These are phyloP conservation scores for Metrosideros polymorpha DNA, from an alignment of 441 rosid genomes.

Conservation along the genomic window DNA sequence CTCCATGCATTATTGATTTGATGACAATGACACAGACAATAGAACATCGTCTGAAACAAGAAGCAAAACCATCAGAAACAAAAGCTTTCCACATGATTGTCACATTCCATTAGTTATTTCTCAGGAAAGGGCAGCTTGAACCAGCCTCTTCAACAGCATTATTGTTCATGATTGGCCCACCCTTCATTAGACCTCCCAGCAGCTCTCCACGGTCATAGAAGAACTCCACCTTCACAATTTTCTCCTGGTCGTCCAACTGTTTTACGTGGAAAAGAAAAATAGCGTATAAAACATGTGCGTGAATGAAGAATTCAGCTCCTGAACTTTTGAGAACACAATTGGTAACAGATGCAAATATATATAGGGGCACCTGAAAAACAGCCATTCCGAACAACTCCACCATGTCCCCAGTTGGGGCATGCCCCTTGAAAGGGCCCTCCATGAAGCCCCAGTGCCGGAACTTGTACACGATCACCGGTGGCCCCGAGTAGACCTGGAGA, in stretches of 20 bases:
- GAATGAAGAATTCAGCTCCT: not conserved
- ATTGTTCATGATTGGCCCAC: not conserved
- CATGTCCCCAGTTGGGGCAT: slow-evolving; percentile 47
- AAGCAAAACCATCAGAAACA: not conserved
- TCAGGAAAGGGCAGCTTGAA: slow-evolving; percentile 39
- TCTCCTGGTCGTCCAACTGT: slow-evolving; percentile 7
- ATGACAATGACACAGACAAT: not conserved
- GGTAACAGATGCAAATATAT: not conserved
- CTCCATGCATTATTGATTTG: not conserved
- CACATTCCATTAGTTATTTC: not conserved
- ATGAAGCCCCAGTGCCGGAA: slow-evolving; percentile 71
- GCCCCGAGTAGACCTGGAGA: slow-evolving; percentile 49
- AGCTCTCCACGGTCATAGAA: slow-evolving; percentile 12
- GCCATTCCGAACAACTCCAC: slow-evolving; percentile 33
- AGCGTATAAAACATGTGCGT: not conserved
- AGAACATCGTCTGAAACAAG: not conserved
- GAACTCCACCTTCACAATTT: not conserved
- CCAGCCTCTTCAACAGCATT: not conserved
- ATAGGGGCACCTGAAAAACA: slow-evolving; percentile 23
- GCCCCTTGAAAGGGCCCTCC: slow-evolving; percentile 72
- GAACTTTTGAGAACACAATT: not conserved
- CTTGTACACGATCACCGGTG: slow-evolving; percentile 47
- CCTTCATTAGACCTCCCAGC: slow-evolving; percentile 8
- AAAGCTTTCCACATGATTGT: not conserved
- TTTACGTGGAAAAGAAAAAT: not conserved